Evolutionary conservation across 345 rosid genomes (phyloP).

Genomic region (Angophora floribunda): DNA sequence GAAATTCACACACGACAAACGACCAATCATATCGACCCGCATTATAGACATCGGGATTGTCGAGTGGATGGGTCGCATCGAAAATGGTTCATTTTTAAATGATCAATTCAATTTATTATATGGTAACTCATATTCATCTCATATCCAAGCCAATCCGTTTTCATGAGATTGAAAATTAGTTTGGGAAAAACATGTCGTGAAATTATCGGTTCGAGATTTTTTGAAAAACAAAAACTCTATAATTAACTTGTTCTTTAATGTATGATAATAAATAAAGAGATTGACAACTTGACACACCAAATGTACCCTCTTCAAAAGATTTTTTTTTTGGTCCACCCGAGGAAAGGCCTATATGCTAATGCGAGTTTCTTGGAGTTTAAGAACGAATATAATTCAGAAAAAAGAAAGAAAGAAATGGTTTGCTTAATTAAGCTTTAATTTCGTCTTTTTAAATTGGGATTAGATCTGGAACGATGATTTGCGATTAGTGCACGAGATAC

Average conservation of each 20-base stretch:
- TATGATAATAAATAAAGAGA: neutral
- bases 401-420: neutral
- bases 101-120: rapidly evolving
- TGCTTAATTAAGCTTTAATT: neutral
- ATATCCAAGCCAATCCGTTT: neutral
- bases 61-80: rapidly evolving
- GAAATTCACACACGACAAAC: neutral
- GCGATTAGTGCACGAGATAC: neutral
- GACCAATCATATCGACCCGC: too few species aligned
- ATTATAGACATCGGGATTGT: rapidly evolving
- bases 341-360: neutral
- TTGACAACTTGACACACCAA: too few species aligned
- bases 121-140: rapidly evolving
- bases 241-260: neutral
- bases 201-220: rapidly evolving
- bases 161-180: rapidly evolving
- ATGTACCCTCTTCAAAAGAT: too few species aligned
- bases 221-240: neutral
- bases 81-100: too few species aligned
- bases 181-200: rapidly evolving
- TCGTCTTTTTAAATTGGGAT: neutral
- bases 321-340: neutral
- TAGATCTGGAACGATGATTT: neutral
- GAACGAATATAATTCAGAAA: neutral
- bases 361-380: neutral